Base-by-base conservation (phyloP, 2,329 filamentous ascomycete genomes). In the Huntiella bhutanensis region DNA sequence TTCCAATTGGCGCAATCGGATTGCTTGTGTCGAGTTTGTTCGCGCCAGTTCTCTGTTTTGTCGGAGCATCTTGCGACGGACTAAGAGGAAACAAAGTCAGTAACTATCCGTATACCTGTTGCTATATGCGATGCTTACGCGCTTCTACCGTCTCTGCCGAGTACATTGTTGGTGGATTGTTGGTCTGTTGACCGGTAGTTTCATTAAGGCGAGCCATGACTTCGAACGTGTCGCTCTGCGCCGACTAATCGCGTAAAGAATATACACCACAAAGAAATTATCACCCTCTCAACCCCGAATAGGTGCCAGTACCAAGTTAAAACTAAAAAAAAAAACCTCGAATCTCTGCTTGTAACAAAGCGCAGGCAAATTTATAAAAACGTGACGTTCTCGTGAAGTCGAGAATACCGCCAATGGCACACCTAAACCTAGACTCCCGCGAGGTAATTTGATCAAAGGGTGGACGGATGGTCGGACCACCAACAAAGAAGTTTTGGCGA, bases 11-110 rank as follows among this genome's bases (percentile, higher is more conserved):
- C 82, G 77, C 55, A 91, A 87, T 53, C 80, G 78, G 32, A 84
- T 68, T 32, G 80, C 82, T 59, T 87, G 81, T 43, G 73, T 70
- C 17, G 82, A 84, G 62, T 92, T 91, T 55, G 71, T 75, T 58
- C 78, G 77, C 52, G 82, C 82, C 52, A 91, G 80, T 56, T 91
- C 83, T 61, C 82, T 74, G 59, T 92, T 92, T 59, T 91, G 84
- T 46, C 83, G 74, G 55, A 87, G 67, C 57, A 87, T 84, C 58
- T 80, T 78, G 56, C 80, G 74, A 59, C 83, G 82, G 50, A 88
- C 82, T 87, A 55, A 33, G 55, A 52, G 42, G 52, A 45, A 12
- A 51, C 34, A 49, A 36, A 45, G 45, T 51, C 17, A 38, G 4
- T 4, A n/a, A 33, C n/a, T 6, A 15, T 42, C n/a, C 10, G 7